Base-by-base conservation (phyloP, 2,329 filamentous ascomycete genomes). In the Phialocephala subalpina region DNA sequence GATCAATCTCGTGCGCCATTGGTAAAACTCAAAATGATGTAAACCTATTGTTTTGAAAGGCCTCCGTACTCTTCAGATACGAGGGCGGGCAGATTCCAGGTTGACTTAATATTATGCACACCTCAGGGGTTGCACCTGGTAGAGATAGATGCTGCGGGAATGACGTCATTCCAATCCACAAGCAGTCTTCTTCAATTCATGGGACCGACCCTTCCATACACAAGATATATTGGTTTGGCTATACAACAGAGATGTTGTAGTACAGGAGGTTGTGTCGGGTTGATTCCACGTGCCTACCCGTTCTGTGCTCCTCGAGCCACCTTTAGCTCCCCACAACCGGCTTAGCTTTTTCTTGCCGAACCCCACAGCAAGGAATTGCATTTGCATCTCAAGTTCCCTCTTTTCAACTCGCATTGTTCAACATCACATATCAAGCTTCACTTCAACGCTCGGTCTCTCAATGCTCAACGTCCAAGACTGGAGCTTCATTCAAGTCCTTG, bases 391-490 rank as follows among this genome's bases (percentile, higher is more conserved):
- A n/a, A n/a, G n/a, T n/a, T n/a, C 45, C 25, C 49, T 53, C 25
- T 3, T 25, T 16, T 22, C 29, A 14, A 27, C 16, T 45, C n/a
- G 25, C 9, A 20, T 42, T 16, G 4, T 3, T 33, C 33, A n/a
- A 16, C 33, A 38, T 45, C 27, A 16, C 33, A 38, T 45, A 18
- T 12, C 14, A 29, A 42, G 9, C 18, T 16, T 52, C 58, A 7
- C 20, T n/a, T 45, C 33, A 0, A 22, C 16, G 22, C 18, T 36
- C n/a, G 20, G 6, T 14, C 36, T 22, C 16, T 27, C 64, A 60
- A 60, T 63, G 56, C 60, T 58, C n/a, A 36, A 42, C 33, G 36
- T 62, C 47, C 49, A 64, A 38, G 25, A 38, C 53, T 64, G 58
- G 62, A 29, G 33, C 20, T 14, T 49, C 14, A 53, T 35, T 25